Conservation (phyloP, 352 stramenopile species). For the Thalassiosira allenii region DNA sequence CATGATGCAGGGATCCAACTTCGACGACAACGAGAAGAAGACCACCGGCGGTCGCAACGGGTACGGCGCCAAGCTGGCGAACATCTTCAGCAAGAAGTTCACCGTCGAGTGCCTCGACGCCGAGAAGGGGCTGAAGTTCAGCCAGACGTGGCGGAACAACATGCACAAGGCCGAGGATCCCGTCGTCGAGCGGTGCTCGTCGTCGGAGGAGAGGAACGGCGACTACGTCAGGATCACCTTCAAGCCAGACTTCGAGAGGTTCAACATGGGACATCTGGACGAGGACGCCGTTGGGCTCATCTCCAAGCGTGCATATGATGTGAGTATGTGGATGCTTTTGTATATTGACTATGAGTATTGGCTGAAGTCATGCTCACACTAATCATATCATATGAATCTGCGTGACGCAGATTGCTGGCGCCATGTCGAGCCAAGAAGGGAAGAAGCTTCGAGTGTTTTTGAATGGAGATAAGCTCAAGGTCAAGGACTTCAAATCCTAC, state of each 20-base stretch:
- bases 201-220: conserved; percentile 86
- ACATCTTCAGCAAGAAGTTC: conserved; percentile 99
- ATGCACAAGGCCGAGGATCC: conserved; percentile 93
- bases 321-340: not conserved
- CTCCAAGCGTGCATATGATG: conserved; percentile 97
- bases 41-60: conserved; percentile 96
- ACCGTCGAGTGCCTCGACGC: conserved; percentile 97
- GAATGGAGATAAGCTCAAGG: conserved; percentile 89
- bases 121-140: conserved; percentile 93
- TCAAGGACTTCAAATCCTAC: conserved; percentile 98
- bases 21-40: conserved; percentile 97
- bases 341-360: too few relatives aligned
- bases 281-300: conserved; percentile 93
- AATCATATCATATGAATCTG: too few relatives aligned
- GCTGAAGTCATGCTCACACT: too few relatives aligned
- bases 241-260: conserved; percentile 94
- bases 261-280: conserved; percentile 95
- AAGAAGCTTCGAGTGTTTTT: conserved; percentile 89
- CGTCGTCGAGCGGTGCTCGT: conserved; percentile 81
- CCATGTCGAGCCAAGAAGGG: conserved; percentile 91
- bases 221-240: conserved; percentile 99
- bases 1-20: conserved; percentile 92
- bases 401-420: conserved; percentile 90
- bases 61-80: conserved; percentile 98
- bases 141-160: conserved; percentile 96